phyloP scores from a whole-genome alignment of 1,139 yeast species.

The Kodamaea fungicola region DNA sequence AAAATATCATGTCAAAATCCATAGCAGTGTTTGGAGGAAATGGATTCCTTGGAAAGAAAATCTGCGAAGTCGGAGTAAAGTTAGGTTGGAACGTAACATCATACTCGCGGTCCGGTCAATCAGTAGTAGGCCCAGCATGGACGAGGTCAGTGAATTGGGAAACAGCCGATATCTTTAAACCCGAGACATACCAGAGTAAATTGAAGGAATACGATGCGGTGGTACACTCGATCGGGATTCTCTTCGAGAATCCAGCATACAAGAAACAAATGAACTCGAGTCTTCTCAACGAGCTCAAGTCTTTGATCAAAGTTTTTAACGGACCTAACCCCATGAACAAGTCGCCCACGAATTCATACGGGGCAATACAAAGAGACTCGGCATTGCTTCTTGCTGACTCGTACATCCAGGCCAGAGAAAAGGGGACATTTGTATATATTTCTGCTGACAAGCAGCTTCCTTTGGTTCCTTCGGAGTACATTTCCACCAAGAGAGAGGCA shows the following conservation, averaged over 20 bases:
- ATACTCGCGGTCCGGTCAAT: conserved; percentile 55
- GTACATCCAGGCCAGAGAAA: conserved; percentile 28
- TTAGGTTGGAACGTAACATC: conserved; percentile 66
- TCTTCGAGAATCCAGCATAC: conserved; percentile 65
- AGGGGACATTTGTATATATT: conserved; percentile 58
- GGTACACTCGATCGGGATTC: conserved; percentile 79
- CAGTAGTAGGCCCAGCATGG: conserved; percentile 51
- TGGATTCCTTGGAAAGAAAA: conserved; percentile 73
- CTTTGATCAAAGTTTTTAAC: conserved; percentile 23
- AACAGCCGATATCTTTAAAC: conserved; percentile 64
- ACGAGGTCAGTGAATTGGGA: conserved; percentile 63
- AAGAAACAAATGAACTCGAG: conserved; percentile 52
- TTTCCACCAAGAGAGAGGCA: conserved; percentile 73
- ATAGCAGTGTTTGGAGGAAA: conserved; percentile 82
- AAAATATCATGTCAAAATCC: conserved; percentile 20
- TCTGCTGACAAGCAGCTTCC: conserved; percentile 78
- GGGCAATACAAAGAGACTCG: conserved; percentile 64
- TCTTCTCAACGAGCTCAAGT: conserved; percentile 29
- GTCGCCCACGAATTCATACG: conserved; percentile 47
- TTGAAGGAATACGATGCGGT: conserved; percentile 57
- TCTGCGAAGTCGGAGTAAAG: conserved; percentile 65
- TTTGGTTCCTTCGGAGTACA: conserved; percentile 64
- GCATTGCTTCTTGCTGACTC: conserved; percentile 65
- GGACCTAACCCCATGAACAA: conserved; percentile 57
- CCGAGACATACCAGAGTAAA: conserved; percentile 49